Evolutionary conservation across 192 early-diverging fungal species (phyloP), one percentile per base, ranked within the genome.

Genomic region (Borealophlyctis nickersoniae): DNA sequence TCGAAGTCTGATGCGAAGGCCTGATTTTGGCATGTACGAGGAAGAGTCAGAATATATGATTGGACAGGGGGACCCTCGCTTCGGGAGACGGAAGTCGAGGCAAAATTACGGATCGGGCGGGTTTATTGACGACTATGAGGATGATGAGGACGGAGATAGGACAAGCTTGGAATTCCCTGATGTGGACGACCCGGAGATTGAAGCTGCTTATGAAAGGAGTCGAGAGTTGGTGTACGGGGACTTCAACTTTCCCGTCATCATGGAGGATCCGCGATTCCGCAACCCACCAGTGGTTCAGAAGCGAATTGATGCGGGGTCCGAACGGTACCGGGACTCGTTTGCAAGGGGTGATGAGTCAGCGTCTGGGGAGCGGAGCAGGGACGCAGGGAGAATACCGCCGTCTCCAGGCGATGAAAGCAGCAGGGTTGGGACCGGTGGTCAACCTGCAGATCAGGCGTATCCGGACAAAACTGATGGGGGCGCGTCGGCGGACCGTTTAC

Each of bases 261-360:
- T 58, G 36, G 75, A 77, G 30, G 64, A 73, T 52, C 33, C 28
- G 28, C 59, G 66, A 39, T 69, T 58, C 27, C 60, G 51, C 9
- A 32, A 77, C 52, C 75, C 75, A 56, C 75, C 75, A 5, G 30
- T 51, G n/a, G n/a, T n/a, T n/a, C n/a, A n/a, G n/a, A n/a, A n/a
- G n/a, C n/a, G n/a, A n/a, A n/a, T n/a, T n/a, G n/a, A n/a, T n/a
- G n/a, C n/a, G n/a, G n/a, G n/a, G n/a, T n/a, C n/a, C n/a, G n/a
- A n/a, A n/a, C n/a, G n/a, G n/a, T n/a, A n/a, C n/a, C n/a, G n/a
- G n/a, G n/a, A n/a, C n/a, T n/a, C n/a, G n/a, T n/a, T n/a, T n/a
- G n/a, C n/a, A n/a, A n/a, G n/a, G n/a, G n/a, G n/a, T n/a, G n/a
- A n/a, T n/a, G n/a, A n/a, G n/a, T n/a, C n/a, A n/a, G n/a, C n/a